Percentiles rank a stretch among this genome's conserved stretches.
These are phyloP conservation scores for Hygrophorus pudorinus DNA, from an alignment of 768 basidiomycete species.

Conservation along the genomic window DNA sequence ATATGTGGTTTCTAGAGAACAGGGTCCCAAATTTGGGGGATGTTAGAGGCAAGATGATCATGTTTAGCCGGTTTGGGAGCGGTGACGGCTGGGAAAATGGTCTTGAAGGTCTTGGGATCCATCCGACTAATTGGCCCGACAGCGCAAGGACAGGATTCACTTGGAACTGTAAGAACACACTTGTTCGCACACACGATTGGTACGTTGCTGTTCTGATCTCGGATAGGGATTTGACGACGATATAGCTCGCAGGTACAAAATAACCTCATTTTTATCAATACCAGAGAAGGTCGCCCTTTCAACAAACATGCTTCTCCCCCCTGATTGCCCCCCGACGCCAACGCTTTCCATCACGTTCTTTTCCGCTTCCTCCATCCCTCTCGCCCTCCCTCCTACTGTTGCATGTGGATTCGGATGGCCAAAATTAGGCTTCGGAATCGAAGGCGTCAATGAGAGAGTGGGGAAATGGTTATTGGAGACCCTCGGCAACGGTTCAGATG, in stretches of 20 bases:
- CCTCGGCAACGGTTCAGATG: constrained; percentile 21
- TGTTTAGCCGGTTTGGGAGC: constrained; percentile 81
- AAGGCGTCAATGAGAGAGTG: constrained; percentile 76
- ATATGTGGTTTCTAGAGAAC: constrained; percentile 70
- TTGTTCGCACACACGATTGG: constrained; percentile 83
- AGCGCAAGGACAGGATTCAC: constrained; percentile 61
- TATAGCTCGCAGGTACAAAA: constrained; percentile 51
- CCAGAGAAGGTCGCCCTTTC: constrained; percentile 68
- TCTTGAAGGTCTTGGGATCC: constrained; percentile 72
- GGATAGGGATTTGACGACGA: background rate
- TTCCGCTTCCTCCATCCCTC: constrained; percentile 73
- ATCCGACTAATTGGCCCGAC: constrained; percentile 82
- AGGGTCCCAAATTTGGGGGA: constrained; percentile 74
- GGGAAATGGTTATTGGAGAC: constrained; percentile 59
- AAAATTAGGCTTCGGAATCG: constrained; percentile 61
- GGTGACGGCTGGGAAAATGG: constrained; percentile 61
- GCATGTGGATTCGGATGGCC: constrained; percentile 86
- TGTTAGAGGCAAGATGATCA: constrained; percentile 73
- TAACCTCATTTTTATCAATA: constrained; percentile 72
- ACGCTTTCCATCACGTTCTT: constrained; percentile 69
- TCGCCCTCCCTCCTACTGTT: constrained; percentile 67
- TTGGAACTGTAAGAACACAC: constrained; percentile 65
- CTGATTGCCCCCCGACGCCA: constrained; percentile 23
- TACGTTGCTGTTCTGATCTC: constrained; percentile 20
- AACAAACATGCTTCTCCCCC: constrained; percentile 41